Conservation (phyloP, 257 asterid species). For the Prunella vulgaris region DNA sequence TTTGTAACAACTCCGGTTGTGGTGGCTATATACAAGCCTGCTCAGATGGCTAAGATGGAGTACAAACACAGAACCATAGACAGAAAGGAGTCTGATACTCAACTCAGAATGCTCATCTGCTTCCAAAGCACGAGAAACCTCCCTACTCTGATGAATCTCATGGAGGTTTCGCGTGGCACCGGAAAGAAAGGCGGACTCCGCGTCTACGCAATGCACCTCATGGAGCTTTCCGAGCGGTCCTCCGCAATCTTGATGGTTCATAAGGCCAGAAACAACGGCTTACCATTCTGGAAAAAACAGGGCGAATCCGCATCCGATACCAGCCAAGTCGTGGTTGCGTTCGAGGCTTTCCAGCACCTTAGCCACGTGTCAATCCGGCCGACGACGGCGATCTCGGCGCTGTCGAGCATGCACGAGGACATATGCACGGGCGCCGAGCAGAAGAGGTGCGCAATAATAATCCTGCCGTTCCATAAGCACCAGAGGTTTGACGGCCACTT, state of each 20-base stretch:
- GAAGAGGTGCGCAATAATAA: conserved; percentile 49
- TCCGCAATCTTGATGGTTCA: conserved; percentile 72
- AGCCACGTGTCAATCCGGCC: conserved; percentile 66
- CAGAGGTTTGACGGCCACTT: conserved; percentile 55
- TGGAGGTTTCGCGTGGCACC: conserved; percentile 66
- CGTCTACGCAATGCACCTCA: conserved; percentile 70
- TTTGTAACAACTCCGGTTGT: conserved; percentile 67
- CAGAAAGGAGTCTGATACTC: conserved; percentile 43
- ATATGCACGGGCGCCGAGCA: conserved; percentile 45
- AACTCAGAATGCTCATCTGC: conserved; percentile 50
- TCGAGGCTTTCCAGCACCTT: conserved; percentile 62
- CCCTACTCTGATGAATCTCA: conserved; percentile 57
- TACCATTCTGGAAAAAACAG: conserved; percentile 61
- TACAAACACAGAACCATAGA: conserved; percentile 54
- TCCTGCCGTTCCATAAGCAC: conserved; percentile 67
- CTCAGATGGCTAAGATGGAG: conserved; percentile 31
- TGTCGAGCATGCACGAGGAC: conserved; percentile 69
- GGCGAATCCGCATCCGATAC: conserved; percentile 11
- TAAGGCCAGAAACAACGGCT: conserved; percentile 57
- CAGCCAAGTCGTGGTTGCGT: conserved; percentile 53
- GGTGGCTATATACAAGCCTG: conserved; percentile 52
- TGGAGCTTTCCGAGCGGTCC: conserved; percentile 73
- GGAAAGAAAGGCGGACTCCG: conserved; percentile 54
- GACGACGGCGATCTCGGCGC: conserved; percentile 55
- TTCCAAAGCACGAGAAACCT: conserved; percentile 52